Percentiles rank a stretch among this genome's conserved stretches.
Evolutionary conservation across 176 grass and related monocot genomes (phyloP).

Genomic region (Oryza nivara): DNA sequence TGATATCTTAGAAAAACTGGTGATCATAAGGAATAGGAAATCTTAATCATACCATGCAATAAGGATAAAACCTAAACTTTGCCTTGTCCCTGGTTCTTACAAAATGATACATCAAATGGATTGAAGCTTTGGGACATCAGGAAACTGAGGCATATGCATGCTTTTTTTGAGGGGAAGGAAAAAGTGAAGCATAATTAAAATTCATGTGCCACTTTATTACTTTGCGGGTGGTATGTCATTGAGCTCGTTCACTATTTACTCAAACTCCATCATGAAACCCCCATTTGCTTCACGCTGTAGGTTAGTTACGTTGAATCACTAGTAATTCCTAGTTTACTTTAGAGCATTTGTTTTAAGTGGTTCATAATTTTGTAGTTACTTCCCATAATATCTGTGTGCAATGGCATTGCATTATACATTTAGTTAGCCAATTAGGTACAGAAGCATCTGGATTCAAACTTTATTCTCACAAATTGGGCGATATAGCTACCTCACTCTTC

Average conservation of each 20-base stretch:
- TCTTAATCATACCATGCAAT: constrained; percentile 19
- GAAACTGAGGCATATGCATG: not conserved
- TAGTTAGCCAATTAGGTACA: not conserved
- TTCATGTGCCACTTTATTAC: not conserved
- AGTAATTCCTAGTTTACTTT: not conserved
- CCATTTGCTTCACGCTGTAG: constrained; percentile 11
- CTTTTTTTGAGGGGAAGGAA: not conserved
- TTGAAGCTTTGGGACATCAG: not conserved
- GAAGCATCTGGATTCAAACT: not conserved
- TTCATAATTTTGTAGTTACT: not conserved
- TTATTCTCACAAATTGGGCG: not conserved
- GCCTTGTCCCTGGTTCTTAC: not conserved
- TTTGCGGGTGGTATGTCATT: not conserved
- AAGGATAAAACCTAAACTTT: constrained; percentile 2
- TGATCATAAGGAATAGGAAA: not conserved
- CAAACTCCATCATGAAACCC: constrained; percentile 7
- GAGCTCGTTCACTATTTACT: not conserved
- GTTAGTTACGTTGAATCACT: not conserved
- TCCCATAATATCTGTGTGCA: constrained; percentile 3
- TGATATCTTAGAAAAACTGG: not conserved
- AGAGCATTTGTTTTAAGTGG: not conserved
- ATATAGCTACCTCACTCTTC: not conserved
- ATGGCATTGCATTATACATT: constrained; percentile 9
- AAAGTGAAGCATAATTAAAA: constrained; percentile 1
- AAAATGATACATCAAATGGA: constrained; percentile 6